phyloP scores from a whole-genome alignment of 768 basidiomycete species.

The Termitomyces sp. region DNA sequence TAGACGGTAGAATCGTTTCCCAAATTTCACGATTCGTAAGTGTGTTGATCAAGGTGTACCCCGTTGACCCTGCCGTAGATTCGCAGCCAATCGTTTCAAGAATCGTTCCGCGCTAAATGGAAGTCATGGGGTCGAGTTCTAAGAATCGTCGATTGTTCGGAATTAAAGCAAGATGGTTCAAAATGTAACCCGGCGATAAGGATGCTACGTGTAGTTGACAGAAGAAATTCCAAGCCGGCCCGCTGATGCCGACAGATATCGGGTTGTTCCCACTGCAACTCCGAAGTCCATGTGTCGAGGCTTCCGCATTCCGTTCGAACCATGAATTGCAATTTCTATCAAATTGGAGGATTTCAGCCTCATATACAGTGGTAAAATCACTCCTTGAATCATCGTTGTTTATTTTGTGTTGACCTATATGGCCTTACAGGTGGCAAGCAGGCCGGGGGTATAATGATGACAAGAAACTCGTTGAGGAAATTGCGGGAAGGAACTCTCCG shows the following conservation, averaged over 20 bases:
- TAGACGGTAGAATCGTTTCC: neutral
- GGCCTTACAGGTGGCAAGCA: neutral
- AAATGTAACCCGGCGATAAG: too few species aligned
- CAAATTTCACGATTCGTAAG: neutral
- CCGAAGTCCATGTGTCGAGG: neutral
- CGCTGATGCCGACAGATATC: neutral
- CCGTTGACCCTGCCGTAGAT: neutral
- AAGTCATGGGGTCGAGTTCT: neutral
- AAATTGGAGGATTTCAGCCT: conserved; percentile 21
- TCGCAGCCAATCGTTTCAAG: neutral
- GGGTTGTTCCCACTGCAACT: neutral
- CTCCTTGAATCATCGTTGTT: neutral
- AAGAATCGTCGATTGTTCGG: neutral
- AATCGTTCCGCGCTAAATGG: neutral
- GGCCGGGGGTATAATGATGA: conserved; percentile 23
- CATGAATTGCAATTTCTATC: conserved; percentile 17
- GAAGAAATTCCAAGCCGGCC: neutral
- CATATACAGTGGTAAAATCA: conserved; percentile 18
- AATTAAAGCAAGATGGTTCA: neutral
- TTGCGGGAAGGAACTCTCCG: conserved; percentile 22
- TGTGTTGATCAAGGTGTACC: neutral
- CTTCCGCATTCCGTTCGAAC: neutral
- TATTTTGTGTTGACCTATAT: neutral
- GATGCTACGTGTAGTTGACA: neutral
- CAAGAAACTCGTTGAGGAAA: conserved; percentile 22